Evolutionary conservation across 169 alveolate species (phyloP).

Genomic region (Perkinsus chesapeaki): DNA sequence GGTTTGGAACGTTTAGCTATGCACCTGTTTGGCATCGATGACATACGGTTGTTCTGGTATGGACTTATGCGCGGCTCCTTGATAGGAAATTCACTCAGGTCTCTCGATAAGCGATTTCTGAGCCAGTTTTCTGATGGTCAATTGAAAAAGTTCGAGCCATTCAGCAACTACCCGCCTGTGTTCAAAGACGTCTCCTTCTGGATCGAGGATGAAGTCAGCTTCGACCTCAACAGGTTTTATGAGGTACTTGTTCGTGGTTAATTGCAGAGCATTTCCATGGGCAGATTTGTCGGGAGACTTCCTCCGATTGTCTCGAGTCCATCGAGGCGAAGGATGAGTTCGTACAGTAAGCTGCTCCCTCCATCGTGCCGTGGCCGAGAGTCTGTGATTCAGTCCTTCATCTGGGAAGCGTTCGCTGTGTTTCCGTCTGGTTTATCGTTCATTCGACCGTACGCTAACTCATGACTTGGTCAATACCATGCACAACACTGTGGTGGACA

Average conservation of each 20-base stretch:
- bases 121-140: conserved; percentile 54
- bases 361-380: not conserved
- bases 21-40: conserved; percentile 63
- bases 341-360: not conserved
- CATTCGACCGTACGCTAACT: conserved; percentile 23
- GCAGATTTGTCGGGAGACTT: conserved; percentile 24
- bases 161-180: conserved; percentile 63
- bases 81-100: not conserved
- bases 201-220: conserved; percentile 36
- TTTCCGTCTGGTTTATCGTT: conserved; percentile 22
- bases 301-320: conserved; percentile 64
- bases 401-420: conserved; percentile 27
- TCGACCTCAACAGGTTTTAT: conserved; percentile 57
- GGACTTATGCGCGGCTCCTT: not conserved
- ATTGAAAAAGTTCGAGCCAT: conserved; percentile 55
- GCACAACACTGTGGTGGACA: conserved; percentile 6
- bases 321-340: conserved; percentile 56
- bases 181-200: conserved; percentile 69
- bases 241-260: conserved; percentile 35
- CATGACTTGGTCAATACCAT: conserved; percentile 18
- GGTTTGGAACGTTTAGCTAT: conserved; percentile 74
- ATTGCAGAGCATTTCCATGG: not conserved
- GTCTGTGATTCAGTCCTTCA: conserved; percentile 32
- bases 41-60: conserved; percentile 67
- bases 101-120: conserved; percentile 57